Conservation (phyloP, 2,329 filamentous ascomycete genomes). For the Monosporascus ibericus region DNA sequence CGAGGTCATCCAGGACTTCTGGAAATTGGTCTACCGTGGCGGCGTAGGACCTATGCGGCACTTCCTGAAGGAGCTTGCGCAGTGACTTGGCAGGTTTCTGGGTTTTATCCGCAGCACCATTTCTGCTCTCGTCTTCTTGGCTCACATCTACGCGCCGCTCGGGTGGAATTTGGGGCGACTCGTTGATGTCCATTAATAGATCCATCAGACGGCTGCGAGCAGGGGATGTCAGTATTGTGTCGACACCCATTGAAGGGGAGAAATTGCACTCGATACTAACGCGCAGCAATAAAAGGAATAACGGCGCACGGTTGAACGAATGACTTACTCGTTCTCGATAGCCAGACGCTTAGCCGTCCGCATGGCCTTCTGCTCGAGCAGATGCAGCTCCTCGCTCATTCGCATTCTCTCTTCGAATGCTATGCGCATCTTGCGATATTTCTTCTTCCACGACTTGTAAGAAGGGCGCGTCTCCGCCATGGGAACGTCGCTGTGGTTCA, state of each 20-base stretch:
- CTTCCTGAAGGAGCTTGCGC: slow-evolving; percentile 42
- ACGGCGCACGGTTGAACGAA: not conserved
- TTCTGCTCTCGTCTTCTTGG: slow-evolving; percentile 35
- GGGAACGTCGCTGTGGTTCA: slow-evolving; percentile 25
- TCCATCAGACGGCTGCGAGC: slow-evolving; percentile 73
- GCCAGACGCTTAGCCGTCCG: slow-evolving; percentile 77
- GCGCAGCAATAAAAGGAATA: slow-evolving; percentile 7
- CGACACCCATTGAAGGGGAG: not conserved
- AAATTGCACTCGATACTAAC: slow-evolving; percentile 5
- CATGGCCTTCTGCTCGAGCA: slow-evolving; percentile 72
- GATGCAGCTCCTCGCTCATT: slow-evolving; percentile 76
- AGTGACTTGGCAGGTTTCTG: slow-evolving; percentile 41
- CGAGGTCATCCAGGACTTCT: slow-evolving; percentile 42
- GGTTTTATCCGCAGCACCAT: slow-evolving; percentile 33
- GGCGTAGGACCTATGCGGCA: slow-evolving; percentile 45
- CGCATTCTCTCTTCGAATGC: slow-evolving; percentile 72
- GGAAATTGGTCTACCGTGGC: slow-evolving; percentile 60
- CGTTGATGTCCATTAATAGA: slow-evolving; percentile 83
- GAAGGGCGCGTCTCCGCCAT: slow-evolving; percentile 41
- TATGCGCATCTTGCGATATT: slow-evolving; percentile 87
- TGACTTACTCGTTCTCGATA: slow-evolving; percentile 82
- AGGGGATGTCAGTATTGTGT: slow-evolving; percentile 10
- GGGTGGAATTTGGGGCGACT: slow-evolving; percentile 68
- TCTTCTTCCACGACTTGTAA: slow-evolving; percentile 77
- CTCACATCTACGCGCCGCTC: slow-evolving; percentile 69